A percentile compares a stretch with the other conserved stretches of the same genome.
phyloP scores from a whole-genome alignment of 2,329 filamentous ascomycete species.

The Mycosphaerella sp. region DNA sequence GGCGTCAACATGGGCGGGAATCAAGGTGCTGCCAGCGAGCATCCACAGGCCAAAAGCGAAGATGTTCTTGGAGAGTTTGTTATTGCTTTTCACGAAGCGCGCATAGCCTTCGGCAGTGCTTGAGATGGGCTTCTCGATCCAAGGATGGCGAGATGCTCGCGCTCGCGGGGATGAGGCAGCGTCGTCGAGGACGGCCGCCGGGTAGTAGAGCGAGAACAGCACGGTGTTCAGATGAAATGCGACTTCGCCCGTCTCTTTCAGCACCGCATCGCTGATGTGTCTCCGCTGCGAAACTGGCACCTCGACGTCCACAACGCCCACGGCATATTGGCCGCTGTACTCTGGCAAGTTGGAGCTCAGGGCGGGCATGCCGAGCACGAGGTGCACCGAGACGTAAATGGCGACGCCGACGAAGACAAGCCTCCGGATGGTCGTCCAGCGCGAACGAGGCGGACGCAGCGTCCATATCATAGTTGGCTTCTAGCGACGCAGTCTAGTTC shows the following conservation, averaged over 20 bases:
- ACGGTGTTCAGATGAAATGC: slow-evolving; percentile 43
- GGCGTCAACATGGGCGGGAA: slow-evolving; percentile 42
- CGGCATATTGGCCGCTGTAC: slow-evolving; percentile 40
- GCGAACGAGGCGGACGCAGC: slow-evolving; percentile 15
- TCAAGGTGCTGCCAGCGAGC: slow-evolving; percentile 38
- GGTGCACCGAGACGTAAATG: slow-evolving; percentile 33
- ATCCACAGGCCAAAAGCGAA: slow-evolving; percentile 41
- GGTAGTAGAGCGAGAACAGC: slow-evolving; percentile 44
- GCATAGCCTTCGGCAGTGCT: slow-evolving; percentile 43
- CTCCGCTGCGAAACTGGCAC: slow-evolving; percentile 33
- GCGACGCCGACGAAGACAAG: slow-evolving; percentile 14
- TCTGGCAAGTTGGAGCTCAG: slow-evolving; percentile 38
- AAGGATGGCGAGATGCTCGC: slow-evolving; percentile 34
- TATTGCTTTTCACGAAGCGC: slow-evolving; percentile 37
- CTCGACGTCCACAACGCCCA: slow-evolving; percentile 43
- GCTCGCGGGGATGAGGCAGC: slow-evolving; percentile 13
- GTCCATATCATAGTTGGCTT: slow-evolving; percentile 15
- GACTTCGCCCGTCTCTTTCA: slow-evolving; percentile 37
- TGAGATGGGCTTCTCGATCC: slow-evolving; percentile 42
- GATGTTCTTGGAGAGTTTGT: slow-evolving; percentile 34
- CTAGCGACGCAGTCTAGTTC: too few relatives aligned
- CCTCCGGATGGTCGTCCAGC: slow-evolving; percentile 20
- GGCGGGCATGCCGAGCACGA: slow-evolving; percentile 39
- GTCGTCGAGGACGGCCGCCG: slow-evolving; percentile 33
- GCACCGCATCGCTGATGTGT: slow-evolving; percentile 34